phyloP scores from a whole-genome alignment of 2,329 filamentous ascomycete species.

The Claviceps pazoutovae region DNA sequence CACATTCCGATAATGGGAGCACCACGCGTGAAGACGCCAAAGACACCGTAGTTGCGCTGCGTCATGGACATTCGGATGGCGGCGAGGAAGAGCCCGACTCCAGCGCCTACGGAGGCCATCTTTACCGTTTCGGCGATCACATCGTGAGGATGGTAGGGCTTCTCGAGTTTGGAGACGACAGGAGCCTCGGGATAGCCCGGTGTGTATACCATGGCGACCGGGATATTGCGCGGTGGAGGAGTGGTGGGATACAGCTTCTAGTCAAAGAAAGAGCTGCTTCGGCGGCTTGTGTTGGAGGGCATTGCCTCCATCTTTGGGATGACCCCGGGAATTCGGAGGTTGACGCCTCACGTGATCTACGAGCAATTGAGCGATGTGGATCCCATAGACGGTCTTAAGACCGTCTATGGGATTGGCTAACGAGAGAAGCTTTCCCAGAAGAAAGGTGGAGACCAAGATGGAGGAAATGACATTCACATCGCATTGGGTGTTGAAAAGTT shows the following conservation, averaged over 20 bases:
- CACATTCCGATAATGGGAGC: slow-evolving; percentile 53
- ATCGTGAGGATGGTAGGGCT: slow-evolving; percentile 57
- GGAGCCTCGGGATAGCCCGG: slow-evolving; percentile 14
- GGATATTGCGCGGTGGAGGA: neutral
- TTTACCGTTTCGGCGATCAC: slow-evolving; percentile 54
- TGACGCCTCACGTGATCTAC: slow-evolving; percentile 20
- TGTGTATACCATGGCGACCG: slow-evolving; percentile 21
- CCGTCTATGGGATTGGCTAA: slow-evolving; percentile 15
- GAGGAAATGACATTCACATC: neutral
- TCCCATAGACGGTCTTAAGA: too few relatives aligned
- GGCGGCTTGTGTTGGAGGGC: neutral
- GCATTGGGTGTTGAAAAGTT: neutral
- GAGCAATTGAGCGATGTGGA: slow-evolving; percentile 18
- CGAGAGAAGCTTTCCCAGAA: neutral
- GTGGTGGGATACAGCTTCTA: neutral
- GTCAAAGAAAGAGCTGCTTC: neutral
- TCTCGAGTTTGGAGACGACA: slow-evolving; percentile 8
- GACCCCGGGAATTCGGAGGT: neutral
- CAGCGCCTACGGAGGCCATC: slow-evolving; percentile 49
- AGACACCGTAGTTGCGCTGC: slow-evolving; percentile 66
- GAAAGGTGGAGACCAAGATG: neutral
- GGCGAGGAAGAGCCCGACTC: slow-evolving; percentile 56
- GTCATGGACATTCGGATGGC: slow-evolving; percentile 77
- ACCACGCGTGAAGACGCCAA: slow-evolving; percentile 66
- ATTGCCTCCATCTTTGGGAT: neutral